A percentile compares a stretch with the other conserved stretches of the same genome.
Evolutionary conservation across 768 basidiomycete genomes (phyloP).

Genomic region (Crassisporium funariophilum): DNA sequence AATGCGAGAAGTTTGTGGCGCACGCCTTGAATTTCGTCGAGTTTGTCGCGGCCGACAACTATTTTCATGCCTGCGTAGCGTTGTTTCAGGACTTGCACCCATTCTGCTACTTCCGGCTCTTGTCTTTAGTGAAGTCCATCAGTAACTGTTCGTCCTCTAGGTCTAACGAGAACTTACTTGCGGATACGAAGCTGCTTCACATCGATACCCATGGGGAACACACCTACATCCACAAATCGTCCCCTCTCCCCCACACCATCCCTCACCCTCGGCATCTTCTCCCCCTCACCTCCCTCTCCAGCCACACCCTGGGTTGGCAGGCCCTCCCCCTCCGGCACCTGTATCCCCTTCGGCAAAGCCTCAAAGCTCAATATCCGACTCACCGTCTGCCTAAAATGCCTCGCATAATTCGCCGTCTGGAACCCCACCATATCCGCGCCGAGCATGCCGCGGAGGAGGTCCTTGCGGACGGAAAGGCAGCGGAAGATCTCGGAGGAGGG

Average conservation of each 20-base stretch:
- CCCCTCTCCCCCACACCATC: constrained; percentile 40
- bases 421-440: constrained; percentile 93
- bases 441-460: constrained; percentile 86
- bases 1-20: constrained; percentile 84
- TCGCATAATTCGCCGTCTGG: constrained; percentile 82
- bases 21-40: constrained; percentile 87
- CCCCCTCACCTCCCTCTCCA: constrained; percentile 11
- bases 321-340: constrained; percentile 47
- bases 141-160: neutral
- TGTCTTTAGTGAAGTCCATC: constrained; percentile 39
- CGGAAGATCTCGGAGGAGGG: constrained; percentile 96
- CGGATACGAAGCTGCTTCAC: constrained; percentile 66
- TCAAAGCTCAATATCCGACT: constrained; percentile 79
- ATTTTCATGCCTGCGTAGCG: constrained; percentile 86
- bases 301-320: constrained; percentile 20
- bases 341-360: constrained; percentile 82
- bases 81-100: constrained; percentile 78
- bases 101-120: constrained; percentile 79
- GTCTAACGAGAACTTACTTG: constrained; percentile 41
- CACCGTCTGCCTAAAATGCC: constrained; percentile 87
- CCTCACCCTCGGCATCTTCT: constrained; percentile 19
- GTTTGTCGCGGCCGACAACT: constrained; percentile 85
- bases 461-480: constrained; percentile 77
- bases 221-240: constrained; percentile 81
- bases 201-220: constrained; percentile 92